Conservation (phyloP, 2,329 filamentous ascomycete species). For the Colletotrichum sp. region DNA sequence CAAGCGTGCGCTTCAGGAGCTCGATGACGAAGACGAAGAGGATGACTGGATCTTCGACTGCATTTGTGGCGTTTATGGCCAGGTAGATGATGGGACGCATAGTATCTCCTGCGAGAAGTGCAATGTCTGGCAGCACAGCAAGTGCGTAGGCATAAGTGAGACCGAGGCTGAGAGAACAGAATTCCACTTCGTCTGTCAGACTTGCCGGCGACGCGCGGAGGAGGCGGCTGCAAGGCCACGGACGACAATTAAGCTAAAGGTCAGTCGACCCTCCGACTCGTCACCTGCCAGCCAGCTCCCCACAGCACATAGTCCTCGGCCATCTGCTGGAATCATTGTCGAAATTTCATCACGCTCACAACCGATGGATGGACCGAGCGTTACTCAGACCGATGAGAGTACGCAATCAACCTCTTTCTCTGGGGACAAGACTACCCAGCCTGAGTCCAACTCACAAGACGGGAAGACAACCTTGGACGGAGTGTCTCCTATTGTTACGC, state of each 20-base stretch:
- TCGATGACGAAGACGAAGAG: slow-evolving; percentile 71
- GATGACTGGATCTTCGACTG: slow-evolving; percentile 96
- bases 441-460: background rate
- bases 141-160: slow-evolving; percentile 82
- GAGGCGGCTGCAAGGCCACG: slow-evolving; percentile 62
- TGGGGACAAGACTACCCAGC: background rate
- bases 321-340: background rate
- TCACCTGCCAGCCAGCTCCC: background rate
- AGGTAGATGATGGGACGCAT: slow-evolving; percentile 93
- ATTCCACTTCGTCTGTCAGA: slow-evolving; percentile 84
- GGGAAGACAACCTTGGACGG: background rate
- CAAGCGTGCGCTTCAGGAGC: slow-evolving; percentile 75
- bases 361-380: background rate
- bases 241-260: slow-evolving; percentile 60
- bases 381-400: background rate
- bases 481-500: background rate
- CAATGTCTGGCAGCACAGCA: slow-evolving; percentile 96
- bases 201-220: slow-evolving; percentile 76
- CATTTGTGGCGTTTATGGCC: slow-evolving; percentile 86
- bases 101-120: slow-evolving; percentile 94
- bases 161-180: slow-evolving; percentile 82
- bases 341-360: background rate
- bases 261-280: slow-evolving; percentile 33
- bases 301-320: background rate
- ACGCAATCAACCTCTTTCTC: background rate